Conservation (phyloP, 192 early-diverging fungal species). For the Chytriomyces confervae region DNA sequence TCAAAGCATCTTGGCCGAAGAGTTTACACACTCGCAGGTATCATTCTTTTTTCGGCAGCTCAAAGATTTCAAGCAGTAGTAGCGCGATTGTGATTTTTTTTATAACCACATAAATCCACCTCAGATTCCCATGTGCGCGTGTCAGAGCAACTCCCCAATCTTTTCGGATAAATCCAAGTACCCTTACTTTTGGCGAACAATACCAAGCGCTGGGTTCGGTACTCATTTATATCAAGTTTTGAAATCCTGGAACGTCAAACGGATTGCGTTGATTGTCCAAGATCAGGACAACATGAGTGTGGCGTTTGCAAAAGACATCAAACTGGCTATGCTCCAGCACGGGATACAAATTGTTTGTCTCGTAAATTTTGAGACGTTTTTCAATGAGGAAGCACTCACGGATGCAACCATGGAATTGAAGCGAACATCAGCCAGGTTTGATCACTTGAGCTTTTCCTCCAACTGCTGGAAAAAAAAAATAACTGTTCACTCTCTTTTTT, state of each 20-base stretch:
- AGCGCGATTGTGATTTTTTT: background rate
- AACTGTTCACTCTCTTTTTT: too few relatives aligned
- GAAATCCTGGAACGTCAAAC: conserved; percentile 11
- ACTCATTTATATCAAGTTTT: background rate
- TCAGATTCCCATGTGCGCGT: conserved; percentile 6
- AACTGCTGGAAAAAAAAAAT: too few relatives aligned
- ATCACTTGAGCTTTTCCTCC: too few relatives aligned
- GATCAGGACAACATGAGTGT: background rate
- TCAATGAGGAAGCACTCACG: background rate
- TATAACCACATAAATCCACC: background rate
- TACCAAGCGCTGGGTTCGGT: background rate
- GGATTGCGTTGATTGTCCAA: conserved; percentile 13
- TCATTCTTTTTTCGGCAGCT: background rate
- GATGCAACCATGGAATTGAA: background rate
- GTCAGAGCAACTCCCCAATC: background rate
- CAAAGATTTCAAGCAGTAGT: background rate
- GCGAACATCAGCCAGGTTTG: too few relatives aligned
- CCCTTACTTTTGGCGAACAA: conserved; percentile 11
- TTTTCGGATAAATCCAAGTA: conserved; percentile 20
- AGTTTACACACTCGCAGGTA: background rate
- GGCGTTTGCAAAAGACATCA: conserved; percentile 5
- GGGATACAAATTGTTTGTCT: background rate
- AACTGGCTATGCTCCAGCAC: background rate
- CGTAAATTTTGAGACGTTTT: background rate
- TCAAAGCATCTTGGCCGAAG: background rate